Evolutionary conservation across 2,329 filamentous ascomycete species (phyloP), one percentile per base, ranked within the genome.

Genomic region (Xylaria sp.): DNA sequence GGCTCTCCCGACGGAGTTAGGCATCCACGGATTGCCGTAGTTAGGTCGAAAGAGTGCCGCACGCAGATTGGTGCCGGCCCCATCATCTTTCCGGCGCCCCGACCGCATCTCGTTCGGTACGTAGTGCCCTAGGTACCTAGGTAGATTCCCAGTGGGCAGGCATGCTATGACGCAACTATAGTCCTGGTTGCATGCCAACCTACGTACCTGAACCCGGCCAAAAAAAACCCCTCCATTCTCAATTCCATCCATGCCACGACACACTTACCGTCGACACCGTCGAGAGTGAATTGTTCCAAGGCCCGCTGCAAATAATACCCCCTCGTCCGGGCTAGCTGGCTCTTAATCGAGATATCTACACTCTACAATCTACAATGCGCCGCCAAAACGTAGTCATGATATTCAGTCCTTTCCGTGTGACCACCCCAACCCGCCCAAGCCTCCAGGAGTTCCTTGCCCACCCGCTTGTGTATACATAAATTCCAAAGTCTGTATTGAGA

Each of bases 71-170:
- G 33, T 37, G 43, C 33, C 29, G 41, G 44, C n/a, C 55, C 38
- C 49, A 33, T 53, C 49, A 43, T 53, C 49, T 43, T 53, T 43
- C 52, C 52, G 52, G 27, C 19, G 35, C 38, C 29, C 52, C 52
- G 52, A 54, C 40, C 19, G 29, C 31, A 11, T 17, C 48, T 51
- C 27, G n/a, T n/a, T n/a, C n/a, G n/a, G n/a, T n/a, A n/a, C n/a
- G n/a, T n/a, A n/a, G n/a, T n/a, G n/a, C n/a, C n/a, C n/a, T n/a
- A n/a, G n/a, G n/a, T n/a, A n/a, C n/a, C n/a, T n/a, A n/a, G n/a
- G n/a, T n/a, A n/a, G n/a, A n/a, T n/a, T n/a, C n/a, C n/a, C n/a
- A n/a, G n/a, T n/a, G n/a, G n/a, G n/a, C n/a, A n/a, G n/a, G n/a
- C n/a, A n/a, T n/a, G n/a, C n/a, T n/a, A n/a, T n/a, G n/a, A n/a